phyloP scores from a whole-genome alignment of 768 basidiomycete genomes.

The Mycena latifolia region DNA sequence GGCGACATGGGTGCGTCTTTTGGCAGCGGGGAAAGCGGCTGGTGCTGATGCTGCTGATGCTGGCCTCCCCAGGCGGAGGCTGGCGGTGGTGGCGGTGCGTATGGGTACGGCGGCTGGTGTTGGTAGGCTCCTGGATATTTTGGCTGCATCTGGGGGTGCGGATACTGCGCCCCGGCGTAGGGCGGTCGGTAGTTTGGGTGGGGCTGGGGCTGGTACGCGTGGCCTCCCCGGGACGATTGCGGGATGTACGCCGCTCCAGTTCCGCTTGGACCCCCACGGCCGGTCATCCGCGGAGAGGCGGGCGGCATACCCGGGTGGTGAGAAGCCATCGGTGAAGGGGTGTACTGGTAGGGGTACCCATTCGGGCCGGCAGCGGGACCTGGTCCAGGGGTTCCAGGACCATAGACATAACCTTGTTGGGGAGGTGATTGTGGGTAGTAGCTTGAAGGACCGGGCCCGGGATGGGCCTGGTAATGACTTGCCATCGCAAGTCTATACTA shows the following conservation, averaged over 20 bases:
- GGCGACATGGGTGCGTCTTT: slow-evolving; percentile 6
- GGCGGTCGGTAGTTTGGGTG: slow-evolving; percentile 21
- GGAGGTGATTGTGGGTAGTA: slow-evolving; percentile 19
- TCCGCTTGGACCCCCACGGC: background rate
- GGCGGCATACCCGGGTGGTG: slow-evolving; percentile 18
- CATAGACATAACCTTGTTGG: slow-evolving; percentile 13
- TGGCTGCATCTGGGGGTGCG: slow-evolving; percentile 13
- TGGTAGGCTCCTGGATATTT: slow-evolving; percentile 15
- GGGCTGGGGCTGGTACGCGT: background rate
- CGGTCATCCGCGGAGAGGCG: slow-evolving; percentile 15
- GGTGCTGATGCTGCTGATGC: slow-evolving; percentile 9
- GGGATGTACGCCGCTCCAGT: slow-evolving; percentile 5
- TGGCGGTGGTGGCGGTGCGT: slow-evolving; percentile 2
- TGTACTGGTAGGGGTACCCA: slow-evolving; percentile 27
- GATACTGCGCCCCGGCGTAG: slow-evolving; percentile 6
- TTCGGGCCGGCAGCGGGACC: slow-evolving; percentile 25
- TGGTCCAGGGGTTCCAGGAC: background rate
- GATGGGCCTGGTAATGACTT: slow-evolving; percentile 19
- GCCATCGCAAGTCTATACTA: slow-evolving; percentile 18
- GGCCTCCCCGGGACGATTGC: slow-evolving; percentile 18
- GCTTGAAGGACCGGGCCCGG: slow-evolving; percentile 15
- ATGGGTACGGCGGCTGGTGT: slow-evolving; percentile 9
- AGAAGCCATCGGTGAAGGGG: slow-evolving; percentile 1
- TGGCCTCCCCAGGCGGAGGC: background rate
- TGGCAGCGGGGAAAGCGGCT: slow-evolving; percentile 20